phyloP scores from a whole-genome alignment of 2,329 filamentous ascomycete genomes.

The Fusarium sp. region DNA sequence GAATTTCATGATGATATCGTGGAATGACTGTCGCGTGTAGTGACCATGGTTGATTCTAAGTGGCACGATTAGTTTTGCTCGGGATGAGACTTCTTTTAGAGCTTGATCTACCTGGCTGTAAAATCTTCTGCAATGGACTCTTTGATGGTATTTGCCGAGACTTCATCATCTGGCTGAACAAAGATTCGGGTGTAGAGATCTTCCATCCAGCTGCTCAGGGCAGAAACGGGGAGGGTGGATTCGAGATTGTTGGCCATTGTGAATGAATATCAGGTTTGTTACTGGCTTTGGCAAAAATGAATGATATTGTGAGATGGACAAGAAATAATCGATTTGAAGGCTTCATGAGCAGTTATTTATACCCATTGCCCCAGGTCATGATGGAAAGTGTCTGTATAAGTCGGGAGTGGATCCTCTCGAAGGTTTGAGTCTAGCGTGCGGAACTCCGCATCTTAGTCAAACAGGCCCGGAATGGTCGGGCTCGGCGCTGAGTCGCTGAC shows the following conservation, averaged over 20 bases:
- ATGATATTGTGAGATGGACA: fast-evolving
- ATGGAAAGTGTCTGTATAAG: not conserved
- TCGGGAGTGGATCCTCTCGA: not conserved
- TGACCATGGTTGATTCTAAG: not conserved
- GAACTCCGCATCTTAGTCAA: not conserved
- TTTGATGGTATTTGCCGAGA: not conserved
- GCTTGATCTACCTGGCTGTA: not conserved
- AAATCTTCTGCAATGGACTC: not conserved
- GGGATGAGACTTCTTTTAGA: no score
- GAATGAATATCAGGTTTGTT: fast-evolving
- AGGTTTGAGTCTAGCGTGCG: not conserved
- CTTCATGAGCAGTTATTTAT: not conserved
- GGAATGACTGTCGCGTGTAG: not conserved
- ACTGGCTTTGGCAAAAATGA: fast-evolving
- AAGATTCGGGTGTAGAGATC: not conserved
- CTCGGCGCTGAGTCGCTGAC: not conserved
- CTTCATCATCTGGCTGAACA: not conserved
- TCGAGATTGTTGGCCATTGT: not conserved
- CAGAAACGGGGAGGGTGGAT: not conserved
- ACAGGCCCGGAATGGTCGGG: not conserved
- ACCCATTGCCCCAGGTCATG: not conserved
- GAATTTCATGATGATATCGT: not conserved
- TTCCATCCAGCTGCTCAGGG: not conserved
- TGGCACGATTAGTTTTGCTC: fast-evolving
- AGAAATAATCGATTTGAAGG: fast-evolving